Evolutionary conservation across 192 early-diverging fungal species (phyloP).

Genomic region (Allomyces arbusculus): DNA sequence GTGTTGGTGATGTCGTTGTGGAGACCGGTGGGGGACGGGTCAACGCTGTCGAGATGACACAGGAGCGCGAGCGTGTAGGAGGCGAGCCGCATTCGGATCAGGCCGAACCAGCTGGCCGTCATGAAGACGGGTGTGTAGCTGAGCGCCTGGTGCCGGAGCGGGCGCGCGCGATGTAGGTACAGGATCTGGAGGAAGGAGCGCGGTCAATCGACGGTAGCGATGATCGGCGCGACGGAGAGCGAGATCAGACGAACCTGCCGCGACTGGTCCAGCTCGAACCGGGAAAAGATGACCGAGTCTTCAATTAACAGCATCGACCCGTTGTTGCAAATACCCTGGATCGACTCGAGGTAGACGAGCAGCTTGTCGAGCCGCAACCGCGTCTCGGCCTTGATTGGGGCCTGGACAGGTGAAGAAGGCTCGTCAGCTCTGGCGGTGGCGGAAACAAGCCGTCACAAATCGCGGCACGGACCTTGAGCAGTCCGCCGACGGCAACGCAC

Average conservation of each 20-base stretch:
- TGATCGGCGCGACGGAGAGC: not conserved
- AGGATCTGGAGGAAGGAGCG: constrained; percentile 14
- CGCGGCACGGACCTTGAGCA: constrained; percentile 21
- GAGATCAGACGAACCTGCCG: constrained; percentile 23
- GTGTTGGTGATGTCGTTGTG: not conserved
- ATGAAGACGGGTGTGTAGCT: constrained; percentile 30
- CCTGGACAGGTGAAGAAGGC: constrained; percentile 5
- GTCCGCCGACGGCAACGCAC: constrained; percentile 20
- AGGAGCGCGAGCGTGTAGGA: constrained; percentile 25
- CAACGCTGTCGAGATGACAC: constrained; percentile 19
- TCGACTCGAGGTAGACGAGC: constrained; percentile 31
- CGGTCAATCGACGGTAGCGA: too few relatives aligned
- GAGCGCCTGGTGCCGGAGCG: constrained; percentile 15
- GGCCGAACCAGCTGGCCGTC: constrained; percentile 25
- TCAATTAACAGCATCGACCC: constrained; percentile 35
- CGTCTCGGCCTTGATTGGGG: constrained; percentile 19
- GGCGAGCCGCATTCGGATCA: constrained; percentile 29
- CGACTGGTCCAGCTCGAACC: constrained; percentile 28
- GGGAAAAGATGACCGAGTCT: constrained; percentile 26
- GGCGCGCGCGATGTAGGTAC: constrained; percentile 28
- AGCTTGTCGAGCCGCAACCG: constrained; percentile 35
- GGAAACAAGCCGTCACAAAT: not conserved
- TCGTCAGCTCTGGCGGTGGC: too few relatives aligned
- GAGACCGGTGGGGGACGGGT: not conserved
- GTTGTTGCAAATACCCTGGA: constrained; percentile 38